phyloP scores from a whole-genome alignment of 352 stramenopile species.

The Phytophthora sojae region DNA sequence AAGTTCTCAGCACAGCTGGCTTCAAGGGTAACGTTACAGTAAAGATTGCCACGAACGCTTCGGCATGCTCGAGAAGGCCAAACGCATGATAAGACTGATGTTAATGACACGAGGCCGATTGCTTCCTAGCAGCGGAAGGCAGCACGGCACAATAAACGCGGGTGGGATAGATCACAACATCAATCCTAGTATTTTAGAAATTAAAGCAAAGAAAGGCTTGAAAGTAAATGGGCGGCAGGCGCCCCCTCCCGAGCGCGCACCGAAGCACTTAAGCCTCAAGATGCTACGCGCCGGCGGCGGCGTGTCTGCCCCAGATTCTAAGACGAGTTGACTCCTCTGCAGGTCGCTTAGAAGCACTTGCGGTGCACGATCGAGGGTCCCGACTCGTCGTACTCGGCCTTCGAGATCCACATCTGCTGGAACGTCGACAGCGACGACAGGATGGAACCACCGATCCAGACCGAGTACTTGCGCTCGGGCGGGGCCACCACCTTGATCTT shows the following conservation, averaged over 20 bases:
- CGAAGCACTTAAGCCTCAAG: slow-evolving; percentile 72
- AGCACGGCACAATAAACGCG: not conserved
- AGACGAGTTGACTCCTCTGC: slow-evolving; percentile 30
- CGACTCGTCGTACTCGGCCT: slow-evolving; percentile 97
- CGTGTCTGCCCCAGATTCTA: slow-evolving; percentile 36
- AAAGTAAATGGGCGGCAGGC: slow-evolving; percentile 24
- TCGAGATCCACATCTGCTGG: slow-evolving; percentile 98
- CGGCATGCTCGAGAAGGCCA: too few relatives aligned
- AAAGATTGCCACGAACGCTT: too few relatives aligned
- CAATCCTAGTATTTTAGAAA: slow-evolving; percentile 50
- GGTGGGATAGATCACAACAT: slow-evolving; percentile 39
- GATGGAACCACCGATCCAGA: slow-evolving; percentile 98
- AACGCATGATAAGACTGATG: too few relatives aligned
- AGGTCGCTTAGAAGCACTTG: slow-evolving; percentile 93
- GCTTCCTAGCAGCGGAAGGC: too few relatives aligned
- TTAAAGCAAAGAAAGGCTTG: slow-evolving; percentile 35
- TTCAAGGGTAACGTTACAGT: too few relatives aligned
- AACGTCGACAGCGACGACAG: slow-evolving; percentile 97
- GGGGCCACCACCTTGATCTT: slow-evolving; percentile 97
- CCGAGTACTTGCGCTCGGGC: slow-evolving; percentile 95
- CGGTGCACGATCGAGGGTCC: slow-evolving; percentile 96
- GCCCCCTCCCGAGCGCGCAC: slow-evolving; percentile 1
- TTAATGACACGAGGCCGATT: too few relatives aligned
- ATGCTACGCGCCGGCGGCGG: slow-evolving; percentile 3
- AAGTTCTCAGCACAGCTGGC: too few relatives aligned